Evolutionary conservation across 768 basidiomycete species (phyloP), one percentile per base, ranked within the genome.

Genomic region (Naganishia antarctica): DNA sequence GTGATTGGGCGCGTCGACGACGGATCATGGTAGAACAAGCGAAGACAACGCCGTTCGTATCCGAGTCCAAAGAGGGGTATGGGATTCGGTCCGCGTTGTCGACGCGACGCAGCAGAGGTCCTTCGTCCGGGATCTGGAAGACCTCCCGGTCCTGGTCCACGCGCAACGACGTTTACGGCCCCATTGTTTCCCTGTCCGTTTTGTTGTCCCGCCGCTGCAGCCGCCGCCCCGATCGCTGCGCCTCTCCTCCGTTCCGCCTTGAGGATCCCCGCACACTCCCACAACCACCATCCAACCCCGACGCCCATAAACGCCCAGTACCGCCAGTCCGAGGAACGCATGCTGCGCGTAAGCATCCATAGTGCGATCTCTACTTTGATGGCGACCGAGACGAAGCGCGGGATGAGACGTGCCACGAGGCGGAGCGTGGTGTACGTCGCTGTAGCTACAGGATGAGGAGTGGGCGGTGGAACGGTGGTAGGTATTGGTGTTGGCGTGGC

Each of bases 261-360:
- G 18, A 58, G 32, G 4, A 51, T 32, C 9, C 26, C 37, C 18
- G 3, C 9, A 48, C 63, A 64, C 48, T 64, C 53, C 63, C 63
- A 64, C 28, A 59, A 21, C 51, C 43, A 46, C 63, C 63, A 64
- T 21, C 23, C 53, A 5, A 64, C 7, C 3, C 25, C 53, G 15
- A n/a, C 40, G 16, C 3, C 4, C 4, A 31, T 25, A n/a, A 59
- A 44, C 46, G 18, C 43, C 18, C 41, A 26, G 40, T 41, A 58
- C 32, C 34, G 29, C 32, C 40, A 25, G 45, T 64, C 63, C 1
- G 51, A 32, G n/a, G 12, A 34, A 11, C 6, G 41, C 1, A 57
- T n/a, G 25, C 37, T 25, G 8, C 63, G 50, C 16, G 51, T 64
- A 26, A 64, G n/a, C 63, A 64, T 64, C 51, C 53, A 64, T 4